A percentile compares a stretch with the other conserved stretches of the same genome.
Conservation (phyloP, 345 rosid genomes). For the Eucalyptus regnans region DNA sequence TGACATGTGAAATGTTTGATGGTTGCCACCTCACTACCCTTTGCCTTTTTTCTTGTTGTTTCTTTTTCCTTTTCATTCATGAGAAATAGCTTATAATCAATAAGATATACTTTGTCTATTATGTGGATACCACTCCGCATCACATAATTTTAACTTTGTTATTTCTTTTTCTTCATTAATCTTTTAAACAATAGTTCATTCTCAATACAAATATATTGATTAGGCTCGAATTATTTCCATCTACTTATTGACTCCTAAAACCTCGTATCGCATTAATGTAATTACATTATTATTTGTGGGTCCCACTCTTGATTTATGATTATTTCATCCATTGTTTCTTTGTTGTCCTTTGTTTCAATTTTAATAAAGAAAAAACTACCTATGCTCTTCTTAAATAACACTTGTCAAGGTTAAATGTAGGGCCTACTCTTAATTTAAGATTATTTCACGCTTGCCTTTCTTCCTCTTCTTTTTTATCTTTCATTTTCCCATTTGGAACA, state of each 20-base stretch:
- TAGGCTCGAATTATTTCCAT: too few species aligned
- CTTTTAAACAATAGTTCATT: not conserved
- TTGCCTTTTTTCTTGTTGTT: too few species aligned
- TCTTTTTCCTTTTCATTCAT: not conserved
- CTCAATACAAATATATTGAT: not conserved
- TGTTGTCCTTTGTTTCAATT: too few species aligned
- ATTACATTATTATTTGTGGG: too few species aligned
- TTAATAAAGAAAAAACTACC: accelerated
- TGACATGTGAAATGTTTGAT: not conserved
- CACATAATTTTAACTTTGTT: not conserved
- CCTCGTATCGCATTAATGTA: accelerated
- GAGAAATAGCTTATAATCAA: not conserved
- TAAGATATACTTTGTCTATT: not conserved
- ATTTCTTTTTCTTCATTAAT: not conserved
- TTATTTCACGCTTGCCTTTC: accelerated
- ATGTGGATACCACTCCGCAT: not conserved
- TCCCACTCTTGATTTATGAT: too few species aligned
- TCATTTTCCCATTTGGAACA: too few species aligned
- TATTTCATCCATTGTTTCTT: too few species aligned
- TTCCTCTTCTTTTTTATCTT: too few species aligned
- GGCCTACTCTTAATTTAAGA: too few species aligned
- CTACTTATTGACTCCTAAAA: too few species aligned
- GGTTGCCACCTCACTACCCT: not conserved
- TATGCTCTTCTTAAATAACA: too few species aligned
- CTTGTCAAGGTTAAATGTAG: too few species aligned